Base-by-base conservation (phyloP, 768 basidiomycete species). In the Auriscalpium vulgare region DNA sequence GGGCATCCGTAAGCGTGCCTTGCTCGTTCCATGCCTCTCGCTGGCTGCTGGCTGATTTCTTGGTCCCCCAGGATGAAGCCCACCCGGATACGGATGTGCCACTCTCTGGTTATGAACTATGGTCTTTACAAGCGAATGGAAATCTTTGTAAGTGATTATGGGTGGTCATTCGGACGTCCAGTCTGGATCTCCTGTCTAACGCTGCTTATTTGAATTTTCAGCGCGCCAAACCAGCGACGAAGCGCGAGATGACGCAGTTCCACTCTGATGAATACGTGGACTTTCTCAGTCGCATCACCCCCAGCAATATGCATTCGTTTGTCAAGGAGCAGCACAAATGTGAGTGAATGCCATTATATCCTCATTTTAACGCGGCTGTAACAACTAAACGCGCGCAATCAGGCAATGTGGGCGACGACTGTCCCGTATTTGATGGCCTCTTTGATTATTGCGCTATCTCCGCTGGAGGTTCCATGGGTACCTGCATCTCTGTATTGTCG, bases 61-160 rank as follows among this genome's bases (percentile, higher is more conserved):
- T 16, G 38, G 10, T 11, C 47, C 17, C 36, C 46, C 37, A 93
- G 91, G 37, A 97, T 97, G 94, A 95, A 97, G 67, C 95, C 95
- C 7, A 97, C 95, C 19, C 82, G 97, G 37, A 97, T 98, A 76
- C 86, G 95, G 63, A 99, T 99, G 97, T 97, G 95, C 68, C 97
- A 99, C 73, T 95, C 95, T 10, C 78, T 99, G 52, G 97, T 99
- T 55, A 99, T 99, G 97, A 99, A 98, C 73, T 97, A 97, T 70
- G 94, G 95, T 17, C 74, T 99, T 16, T 99, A 99, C 77, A 97
- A 97, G 74, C 94, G 94, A 74, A 99, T 99, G 97, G 97, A 99
- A 72, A 99, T 99, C 7, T 99, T 97, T 65, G 97, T 97, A 67
- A 64, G 97, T 78, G 2, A 10, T 29, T n/a, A 43, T 51, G 8